Base-by-base conservation (phyloP, 1,284 basidiomycete genomes). In the Ustilago hordei region DNA sequence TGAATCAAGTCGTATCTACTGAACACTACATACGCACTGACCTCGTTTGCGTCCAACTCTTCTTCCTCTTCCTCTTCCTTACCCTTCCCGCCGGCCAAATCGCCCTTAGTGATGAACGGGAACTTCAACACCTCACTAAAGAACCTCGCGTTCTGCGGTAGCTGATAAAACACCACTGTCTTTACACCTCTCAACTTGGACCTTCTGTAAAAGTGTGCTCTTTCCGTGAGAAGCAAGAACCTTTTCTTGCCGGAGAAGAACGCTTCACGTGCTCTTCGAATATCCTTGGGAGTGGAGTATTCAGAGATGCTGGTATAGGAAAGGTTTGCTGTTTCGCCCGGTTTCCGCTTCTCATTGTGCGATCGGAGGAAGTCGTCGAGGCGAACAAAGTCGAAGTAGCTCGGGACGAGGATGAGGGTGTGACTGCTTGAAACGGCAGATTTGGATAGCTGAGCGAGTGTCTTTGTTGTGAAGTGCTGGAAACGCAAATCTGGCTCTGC, bases 201-300 rank as follows among this genome's bases (percentile, higher is more conserved):
- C 90, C 95, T 90, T 71, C 94, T 91, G 89, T 95, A 99, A 86
- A 99, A 99, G 87, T 99, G 95, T 88, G 98, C 98, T 23, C 97
- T 91, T 86, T 99, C 97, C 69, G 94, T 98, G 79, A 98, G 89
- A 72, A 99, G 88, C 28, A 99, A 86, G 88, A 98, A 93, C 0
- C 92, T 88, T 80, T 92, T 94, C 82, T 93, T 92, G 60, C 93
- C 94, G 48, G 89, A 90, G 89, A 97, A 98, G 88, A 99, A 99
- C 0, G 93, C 91, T 80, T 95, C 93, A 55, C 97, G 90, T 0
- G 95, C 95, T 2, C 95, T 91, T 1, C 93, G 93, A 74, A 99
- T 96, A 69, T 99, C 95, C 85, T 93, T 91, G 79, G 94, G 95
- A 9, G 93, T 91, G 0, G 94, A 95, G 86, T 99, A 98, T 93